These are phyloP conservation scores for Zygotorulaspora chibaensis DNA, from an alignment of 805 yeast genomes.

Conservation along the genomic window DNA sequence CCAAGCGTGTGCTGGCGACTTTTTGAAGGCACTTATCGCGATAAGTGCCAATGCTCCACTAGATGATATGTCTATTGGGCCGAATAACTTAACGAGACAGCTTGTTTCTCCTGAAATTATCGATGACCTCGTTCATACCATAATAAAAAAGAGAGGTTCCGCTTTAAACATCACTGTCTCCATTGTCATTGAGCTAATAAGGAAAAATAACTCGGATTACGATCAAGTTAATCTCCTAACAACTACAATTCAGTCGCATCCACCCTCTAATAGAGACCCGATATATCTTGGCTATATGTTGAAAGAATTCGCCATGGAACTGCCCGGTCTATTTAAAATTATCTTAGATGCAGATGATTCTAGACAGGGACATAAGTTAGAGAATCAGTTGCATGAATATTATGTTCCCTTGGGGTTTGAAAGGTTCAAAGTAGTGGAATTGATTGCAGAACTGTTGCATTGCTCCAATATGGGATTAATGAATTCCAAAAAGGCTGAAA, in stretches of 20 bases:
- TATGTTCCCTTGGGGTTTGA: conserved; percentile 81
- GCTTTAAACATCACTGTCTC: conserved; percentile 91
- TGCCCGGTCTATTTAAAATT: conserved; percentile 33
- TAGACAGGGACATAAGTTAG: conserved; percentile 32
- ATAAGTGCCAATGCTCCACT: conserved; percentile 92
- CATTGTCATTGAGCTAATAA: conserved; percentile 83
- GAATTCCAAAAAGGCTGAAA: conserved; percentile 71
- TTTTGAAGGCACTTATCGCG: conserved; percentile 85
- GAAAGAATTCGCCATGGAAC: conserved; percentile 60
- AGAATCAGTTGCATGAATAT: conserved; percentile 61
- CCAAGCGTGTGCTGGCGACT: conserved; percentile 92
- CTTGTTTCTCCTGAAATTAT: conserved; percentile 68
- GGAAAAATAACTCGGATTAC: conserved; percentile 94
- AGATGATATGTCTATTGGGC: conserved; percentile 79
- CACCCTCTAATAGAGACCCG: conserved; percentile 88
- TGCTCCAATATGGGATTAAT: conserved; percentile 95
- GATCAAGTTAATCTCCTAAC: conserved; percentile 77
- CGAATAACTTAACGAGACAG: conserved; percentile 84
- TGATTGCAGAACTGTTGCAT: conserved; percentile 89
- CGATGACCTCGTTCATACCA: conserved; percentile 60
- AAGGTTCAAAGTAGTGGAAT: conserved; percentile 82
- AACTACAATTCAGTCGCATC: conserved; percentile 72
- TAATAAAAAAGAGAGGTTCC: conserved; percentile 62
- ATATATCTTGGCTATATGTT: conserved; percentile 83
- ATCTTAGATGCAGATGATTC: conserved; percentile 24